These are phyloP conservation scores for Phylloporus sp. DNA, from an alignment of 1,284 basidiomycete genomes.

Conservation along the genomic window DNA sequence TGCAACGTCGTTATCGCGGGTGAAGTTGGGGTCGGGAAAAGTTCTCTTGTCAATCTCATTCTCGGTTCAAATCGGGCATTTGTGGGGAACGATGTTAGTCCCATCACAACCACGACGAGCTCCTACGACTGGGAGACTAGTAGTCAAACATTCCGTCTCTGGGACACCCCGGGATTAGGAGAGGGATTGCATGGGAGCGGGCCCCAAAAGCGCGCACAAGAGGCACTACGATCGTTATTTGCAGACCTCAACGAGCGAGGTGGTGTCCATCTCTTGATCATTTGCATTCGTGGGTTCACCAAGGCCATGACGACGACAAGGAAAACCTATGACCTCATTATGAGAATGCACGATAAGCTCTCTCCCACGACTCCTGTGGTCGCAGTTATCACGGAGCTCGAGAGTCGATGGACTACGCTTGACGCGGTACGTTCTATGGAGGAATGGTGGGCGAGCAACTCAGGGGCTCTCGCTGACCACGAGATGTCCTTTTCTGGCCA, in stretches of 20 bases:
- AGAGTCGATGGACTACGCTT: slow-evolving; percentile 21
- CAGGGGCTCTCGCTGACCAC: slow-evolving; percentile 11
- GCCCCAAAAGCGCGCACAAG: slow-evolving; percentile 21
- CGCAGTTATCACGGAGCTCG: slow-evolving; percentile 36
- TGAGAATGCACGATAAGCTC: slow-evolving; percentile 21
- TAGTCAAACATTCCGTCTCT: slow-evolving; percentile 23
- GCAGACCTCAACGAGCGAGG: slow-evolving; percentile 26
- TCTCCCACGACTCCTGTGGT: slow-evolving; percentile 31
- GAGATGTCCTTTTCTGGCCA: slow-evolving; percentile 29
- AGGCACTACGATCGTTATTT: slow-evolving; percentile 27
- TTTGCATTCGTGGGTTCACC: slow-evolving; percentile 31
- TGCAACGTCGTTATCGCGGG: slow-evolving; percentile 33
- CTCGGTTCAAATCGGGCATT: slow-evolving; percentile 22
- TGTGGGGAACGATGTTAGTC: slow-evolving; percentile 27
- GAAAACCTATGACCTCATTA: slow-evolving; percentile 28
- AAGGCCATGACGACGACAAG: slow-evolving; percentile 22
- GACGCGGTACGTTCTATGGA: slow-evolving; percentile 29
- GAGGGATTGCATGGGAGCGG: slow-evolving; percentile 22
- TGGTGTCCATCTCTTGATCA: slow-evolving; percentile 34
- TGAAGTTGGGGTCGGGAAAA: slow-evolving; percentile 35
- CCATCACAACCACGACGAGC: slow-evolving; percentile 20
- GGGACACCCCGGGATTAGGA: slow-evolving; percentile 29
- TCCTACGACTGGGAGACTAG: slow-evolving; percentile 23
- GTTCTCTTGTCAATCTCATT: slow-evolving; percentile 35
- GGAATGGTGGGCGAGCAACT: slow-evolving; percentile 35